Percentiles rank a stretch among this genome's conserved stretches.
These are phyloP conservation scores for Hymenoscyphus linearis DNA, from an alignment of 2,329 filamentous ascomycete species.

Conservation along the genomic window DNA sequence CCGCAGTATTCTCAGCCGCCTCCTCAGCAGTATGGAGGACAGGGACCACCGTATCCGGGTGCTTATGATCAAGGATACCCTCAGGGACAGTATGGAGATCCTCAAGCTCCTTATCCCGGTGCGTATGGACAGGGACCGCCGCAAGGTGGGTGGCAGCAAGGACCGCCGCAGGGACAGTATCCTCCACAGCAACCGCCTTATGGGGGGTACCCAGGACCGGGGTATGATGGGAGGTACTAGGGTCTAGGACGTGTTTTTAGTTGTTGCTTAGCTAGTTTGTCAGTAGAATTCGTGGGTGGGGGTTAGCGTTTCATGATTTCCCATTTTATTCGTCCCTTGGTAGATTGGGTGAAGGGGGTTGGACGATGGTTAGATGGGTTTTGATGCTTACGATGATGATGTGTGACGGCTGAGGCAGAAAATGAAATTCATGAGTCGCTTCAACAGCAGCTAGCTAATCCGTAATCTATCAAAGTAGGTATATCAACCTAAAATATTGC, in stretches of 20 bases:
- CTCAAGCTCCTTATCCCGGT: slow-evolving; percentile 1
- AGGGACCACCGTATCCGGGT: not conserved
- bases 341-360: not conserved
- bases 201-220: slow-evolving; percentile 8
- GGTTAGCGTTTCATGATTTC: too few species aligned
- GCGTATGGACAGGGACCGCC: slow-evolving; percentile 7
- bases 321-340: too few species aligned
- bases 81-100: not conserved
- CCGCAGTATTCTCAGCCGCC: slow-evolving; percentile 9
- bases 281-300: too few species aligned
- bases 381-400: not conserved
- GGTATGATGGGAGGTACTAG: slow-evolving; percentile 8
- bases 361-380: not conserved
- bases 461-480: not conserved
- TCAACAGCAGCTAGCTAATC: not conserved
- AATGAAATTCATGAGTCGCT: not conserved
- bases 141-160: slow-evolving; percentile 5
- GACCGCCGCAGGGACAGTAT: slow-evolving; percentile 6
- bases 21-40: slow-evolving; percentile 1
- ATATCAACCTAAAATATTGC: not conserved
- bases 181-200: slow-evolving; percentile 14
- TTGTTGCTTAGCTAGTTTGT: too few species aligned
- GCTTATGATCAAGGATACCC: not conserved
- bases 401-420: not conserved
- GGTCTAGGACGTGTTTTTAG: not conserved